A percentile compares a stretch with the other conserved stretches of the same genome.
phyloP scores from a whole-genome alignment of 1,139 yeast genomes.

The Kluyveromyces sp. region DNA sequence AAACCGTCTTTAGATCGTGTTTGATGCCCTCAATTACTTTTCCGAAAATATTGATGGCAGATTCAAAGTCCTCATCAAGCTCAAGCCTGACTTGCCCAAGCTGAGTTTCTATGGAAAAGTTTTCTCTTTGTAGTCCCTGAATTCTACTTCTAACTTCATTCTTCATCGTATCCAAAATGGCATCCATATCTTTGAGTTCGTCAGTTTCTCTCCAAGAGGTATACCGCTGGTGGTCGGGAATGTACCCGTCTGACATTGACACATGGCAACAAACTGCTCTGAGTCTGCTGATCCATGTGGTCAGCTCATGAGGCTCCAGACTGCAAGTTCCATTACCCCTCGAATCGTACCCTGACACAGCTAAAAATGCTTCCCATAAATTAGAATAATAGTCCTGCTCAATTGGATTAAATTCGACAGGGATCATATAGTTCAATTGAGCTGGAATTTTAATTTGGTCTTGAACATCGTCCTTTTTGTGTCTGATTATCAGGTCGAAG shows the following conservation, averaged over 20 bases:
- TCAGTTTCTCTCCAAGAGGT: conserved; percentile 7
- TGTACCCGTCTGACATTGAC: conserved; percentile 43
- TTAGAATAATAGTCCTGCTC: conserved; percentile 79
- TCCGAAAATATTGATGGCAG: conserved; percentile 43
- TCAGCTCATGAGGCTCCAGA: conserved; percentile 22
- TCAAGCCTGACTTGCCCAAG: conserved; percentile 60
- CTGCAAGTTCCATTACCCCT: conserved; percentile 51
- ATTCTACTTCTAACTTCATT: conserved; percentile 46
- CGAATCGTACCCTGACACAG: conserved; percentile 46
- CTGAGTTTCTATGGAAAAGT: conserved; percentile 39
- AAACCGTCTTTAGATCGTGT: conserved; percentile 19
- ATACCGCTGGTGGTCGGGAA: conserved; percentile 7
- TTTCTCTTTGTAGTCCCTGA: conserved; percentile 42
- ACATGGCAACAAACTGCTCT: conserved; percentile 85
- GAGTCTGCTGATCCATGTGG: conserved; percentile 58
- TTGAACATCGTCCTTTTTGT: conserved; percentile 76
- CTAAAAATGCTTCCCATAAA: conserved; percentile 51
- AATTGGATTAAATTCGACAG: conserved; percentile 69
- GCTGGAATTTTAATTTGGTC: conserved; percentile 71
- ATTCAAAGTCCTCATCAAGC: conserved; percentile 41
- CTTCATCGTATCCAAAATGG: conserved; percentile 59
- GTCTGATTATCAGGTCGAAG: conserved; percentile 52
- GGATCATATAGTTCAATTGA: conserved; percentile 61
- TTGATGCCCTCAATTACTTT: conserved; percentile 35
- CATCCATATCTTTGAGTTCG: conserved; percentile 50